A percentile compares a stretch with the other conserved stretches of the same genome.
phyloP scores from a whole-genome alignment of 2,329 filamentous ascomycete species.

The Ceratocystis albifundus region DNA sequence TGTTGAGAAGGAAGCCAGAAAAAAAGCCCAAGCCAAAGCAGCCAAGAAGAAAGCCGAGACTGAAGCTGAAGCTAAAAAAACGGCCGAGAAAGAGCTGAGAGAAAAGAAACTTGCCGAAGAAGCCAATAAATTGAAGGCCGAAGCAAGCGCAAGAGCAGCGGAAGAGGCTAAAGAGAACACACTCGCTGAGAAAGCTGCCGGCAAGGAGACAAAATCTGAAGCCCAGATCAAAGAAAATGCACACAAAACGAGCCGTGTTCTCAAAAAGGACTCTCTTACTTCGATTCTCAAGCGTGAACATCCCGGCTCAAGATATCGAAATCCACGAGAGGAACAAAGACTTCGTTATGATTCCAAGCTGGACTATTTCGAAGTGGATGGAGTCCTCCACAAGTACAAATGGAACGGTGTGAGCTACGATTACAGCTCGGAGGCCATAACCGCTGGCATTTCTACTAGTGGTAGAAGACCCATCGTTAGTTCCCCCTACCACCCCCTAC shows the following conservation, averaged over 20 bases:
- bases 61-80: neutral
- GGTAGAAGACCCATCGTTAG: constrained; percentile 1
- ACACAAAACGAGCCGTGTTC: neutral
- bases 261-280: neutral
- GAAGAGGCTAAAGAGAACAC: neutral
- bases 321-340: neutral
- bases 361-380: neutral
- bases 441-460: constrained; percentile 7
- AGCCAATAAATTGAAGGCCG: neutral
- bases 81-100: neutral
- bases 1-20: neutral
- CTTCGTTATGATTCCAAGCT: neutral
- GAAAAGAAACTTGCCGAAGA: neutral
- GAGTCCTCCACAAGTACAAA: neutral
- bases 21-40: neutral
- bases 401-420: constrained; percentile 4
- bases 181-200: neutral
- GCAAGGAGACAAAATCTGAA: neutral
- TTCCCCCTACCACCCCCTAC: neutral
- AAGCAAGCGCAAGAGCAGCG: neutral
- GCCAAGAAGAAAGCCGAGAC: too few relatives aligned
- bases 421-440: neutral
- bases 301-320: neutral
- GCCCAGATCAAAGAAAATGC: neutral
- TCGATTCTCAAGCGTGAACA: constrained; percentile 5